Evolutionary conservation across 177 flowering plant species (phyloP), one percentile per base, ranked within the genome.

Genomic region (Telopea speciosissima): DNA sequence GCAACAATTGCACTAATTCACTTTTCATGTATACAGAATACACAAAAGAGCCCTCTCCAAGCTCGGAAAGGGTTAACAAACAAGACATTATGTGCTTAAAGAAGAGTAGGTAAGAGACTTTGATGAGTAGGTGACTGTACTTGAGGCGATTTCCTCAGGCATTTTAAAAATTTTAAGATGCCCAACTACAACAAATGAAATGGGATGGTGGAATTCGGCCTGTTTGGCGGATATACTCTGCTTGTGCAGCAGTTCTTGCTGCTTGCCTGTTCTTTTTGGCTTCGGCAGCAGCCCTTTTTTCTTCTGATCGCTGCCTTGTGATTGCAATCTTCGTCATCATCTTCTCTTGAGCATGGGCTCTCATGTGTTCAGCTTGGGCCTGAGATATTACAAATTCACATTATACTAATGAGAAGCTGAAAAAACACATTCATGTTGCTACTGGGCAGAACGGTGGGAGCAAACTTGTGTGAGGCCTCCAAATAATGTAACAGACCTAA

Each of bases 261-360:
- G 88, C 92, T 22, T 83, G 83, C 16, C 74, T 78, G 25, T 76
- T 85, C 73, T 75, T 88, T 59, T 72, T 79, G 10, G 91, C 83
- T 76, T 90, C 94, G 1, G 94, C 91, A 24, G 83, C 83, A 8
- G 81, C 87, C 19, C 83, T 73, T 69, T 85, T 87, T 69, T 85
- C 90, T 82, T 89, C 97, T 17, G 93, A 85, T 69, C 67, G 86
- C 76, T 87, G 90, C 78, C 85, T 83, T 54, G 92, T 79, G 80
- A 87, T 73, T 58, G 92, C 87, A 16, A 89, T 81, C 84, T 85
- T 89, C 78, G 86, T 89, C 79, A 80, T 83, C 89, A 86, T 87
- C 77, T 89, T 89, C 36, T 90, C 92, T 74, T 85, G 86, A 63
- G 94, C 89, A 60, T 82, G 84, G 21, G 90, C 89, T 84, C 83